Base-by-base conservation (phyloP, 768 basidiomycete genomes). In the Rhodotorula kratochvilovae region DNA sequence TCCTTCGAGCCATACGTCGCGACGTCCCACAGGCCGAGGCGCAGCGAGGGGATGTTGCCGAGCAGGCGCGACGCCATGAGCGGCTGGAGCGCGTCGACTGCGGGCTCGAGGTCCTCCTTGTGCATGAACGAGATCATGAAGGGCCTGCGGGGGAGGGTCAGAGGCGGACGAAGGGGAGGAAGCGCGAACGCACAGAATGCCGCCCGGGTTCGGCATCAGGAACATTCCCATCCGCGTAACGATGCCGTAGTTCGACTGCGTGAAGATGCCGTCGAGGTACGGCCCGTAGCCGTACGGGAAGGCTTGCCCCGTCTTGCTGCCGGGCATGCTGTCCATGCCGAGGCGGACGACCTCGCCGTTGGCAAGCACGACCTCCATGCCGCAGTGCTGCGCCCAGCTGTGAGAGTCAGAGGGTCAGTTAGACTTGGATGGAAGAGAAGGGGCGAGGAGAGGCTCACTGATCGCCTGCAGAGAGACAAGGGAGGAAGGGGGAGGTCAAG, bases 181-280 rank as follows among this genome's bases (percentile, higher is more conserved):
- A 13, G 4, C 8, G 45, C 45, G 21, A 46, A 23, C 45, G 45
- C 45, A 46, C 45, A 68, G 58, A 36, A 64, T 35, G 7, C 72
- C 66, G 11, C 75, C 75, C 0, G 72, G 68, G 46, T 63, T 62
- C 2, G 69, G 72, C 72, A 76, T 73, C 0, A 76, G 58, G 61
- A 68, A 76, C 54, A 76, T 63, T 27, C 68, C 74, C 58, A 67
- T 65, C 39, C 17, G 54, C 15, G 72, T 76, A 8, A 70, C 68
- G 60, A 68, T 62, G 8, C 54, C 67, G 8, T 46, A 65, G 60
- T 68, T 73, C 54, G 57, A 50, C 55, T 76, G 75, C 3, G 75
- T 76, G 59, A 73, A 76, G 25, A 76, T 67, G 25, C 75, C 75
- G 51, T 73, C 69, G 46, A 70, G 59, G 66, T 71, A 73, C 2